Conservation (phyloP, 179 eudicot species). For the Dionaea muscipula region DNA sequence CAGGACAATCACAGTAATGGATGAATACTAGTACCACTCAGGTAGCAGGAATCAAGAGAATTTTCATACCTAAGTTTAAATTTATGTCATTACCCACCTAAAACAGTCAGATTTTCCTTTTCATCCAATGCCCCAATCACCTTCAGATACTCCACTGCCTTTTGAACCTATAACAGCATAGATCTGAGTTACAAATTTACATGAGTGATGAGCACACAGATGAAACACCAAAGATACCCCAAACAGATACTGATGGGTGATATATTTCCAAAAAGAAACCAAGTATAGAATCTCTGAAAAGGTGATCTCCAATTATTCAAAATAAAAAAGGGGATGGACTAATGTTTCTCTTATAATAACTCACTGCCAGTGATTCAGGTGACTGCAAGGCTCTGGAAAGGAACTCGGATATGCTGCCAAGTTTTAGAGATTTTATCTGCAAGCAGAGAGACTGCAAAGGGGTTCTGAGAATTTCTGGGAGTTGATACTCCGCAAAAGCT, state of each 20-base stretch:
- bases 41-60: background rate
- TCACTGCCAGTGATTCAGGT: constrained; percentile 65
- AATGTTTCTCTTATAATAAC: constrained; percentile 5
- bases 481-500: constrained; percentile 63
- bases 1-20: background rate
- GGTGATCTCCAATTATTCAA: no score
- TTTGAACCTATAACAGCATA: constrained; percentile 47
- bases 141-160: constrained; percentile 71
- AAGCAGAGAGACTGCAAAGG: constrained; percentile 78
- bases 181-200: background rate
- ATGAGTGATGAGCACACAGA: background rate
- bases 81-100: constrained; percentile 31
- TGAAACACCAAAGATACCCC: background rate
- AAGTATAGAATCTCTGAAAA: no score
- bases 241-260: background rate
- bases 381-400: constrained; percentile 70
- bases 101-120: constrained; percentile 52
- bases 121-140: constrained; percentile 69
- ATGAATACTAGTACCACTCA: background rate
- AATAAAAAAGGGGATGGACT: background rate
- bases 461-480: constrained; percentile 76
- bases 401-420: constrained; percentile 71
- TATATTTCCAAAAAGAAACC: no score
- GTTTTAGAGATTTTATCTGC: constrained; percentile 77
- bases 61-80: background rate